Evolutionary conservation across 1,139 yeast species (phyloP).

Genomic region (Candida mesenterica): DNA sequence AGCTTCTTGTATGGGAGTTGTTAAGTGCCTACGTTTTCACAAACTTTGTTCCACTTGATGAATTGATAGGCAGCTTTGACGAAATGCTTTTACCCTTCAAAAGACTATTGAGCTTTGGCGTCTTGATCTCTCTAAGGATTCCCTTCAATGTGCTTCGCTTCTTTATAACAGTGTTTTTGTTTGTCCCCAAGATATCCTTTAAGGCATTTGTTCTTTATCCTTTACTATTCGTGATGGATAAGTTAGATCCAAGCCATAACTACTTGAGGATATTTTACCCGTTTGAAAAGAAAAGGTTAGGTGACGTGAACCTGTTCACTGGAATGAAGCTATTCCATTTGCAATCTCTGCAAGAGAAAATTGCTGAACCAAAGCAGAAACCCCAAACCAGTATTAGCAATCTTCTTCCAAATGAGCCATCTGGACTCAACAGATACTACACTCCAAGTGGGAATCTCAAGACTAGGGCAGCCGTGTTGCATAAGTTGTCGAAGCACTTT

Average conservation of each 20-base stretch:
- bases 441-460: conserved; percentile 9
- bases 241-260: conserved; percentile 6
- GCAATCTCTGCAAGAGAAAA: conserved; percentile 3
- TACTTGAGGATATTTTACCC: conserved; percentile 5
- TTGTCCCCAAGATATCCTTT: conserved; percentile 20
- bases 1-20: conserved; percentile 18
- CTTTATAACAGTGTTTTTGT: conserved; percentile 16
- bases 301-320: conserved; percentile 8
- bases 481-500: conserved; percentile 15
- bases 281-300: conserved; percentile 1
- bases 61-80: conserved; percentile 4
- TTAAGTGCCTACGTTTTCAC: conserved; percentile 14
- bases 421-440: conserved; percentile 8
- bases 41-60: conserved; percentile 6
- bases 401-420: conserved; percentile 1
- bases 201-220: conserved; percentile 19
- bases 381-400: conserved; percentile 1
- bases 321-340: conserved; percentile 13
- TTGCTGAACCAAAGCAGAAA: background rate
- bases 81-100: conserved; percentile 10
- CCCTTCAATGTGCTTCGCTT: conserved; percentile 18
- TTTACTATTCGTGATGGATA: conserved; percentile 7
- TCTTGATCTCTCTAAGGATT: conserved; percentile 15
- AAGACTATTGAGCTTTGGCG: conserved; percentile 9
- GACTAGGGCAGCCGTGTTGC: conserved; percentile 14